A percentile compares a stretch with the other conserved stretches of the same genome.
These are phyloP conservation scores for Candida rishiriensis DNA, from an alignment of 805 yeast genomes.

Conservation along the genomic window DNA sequence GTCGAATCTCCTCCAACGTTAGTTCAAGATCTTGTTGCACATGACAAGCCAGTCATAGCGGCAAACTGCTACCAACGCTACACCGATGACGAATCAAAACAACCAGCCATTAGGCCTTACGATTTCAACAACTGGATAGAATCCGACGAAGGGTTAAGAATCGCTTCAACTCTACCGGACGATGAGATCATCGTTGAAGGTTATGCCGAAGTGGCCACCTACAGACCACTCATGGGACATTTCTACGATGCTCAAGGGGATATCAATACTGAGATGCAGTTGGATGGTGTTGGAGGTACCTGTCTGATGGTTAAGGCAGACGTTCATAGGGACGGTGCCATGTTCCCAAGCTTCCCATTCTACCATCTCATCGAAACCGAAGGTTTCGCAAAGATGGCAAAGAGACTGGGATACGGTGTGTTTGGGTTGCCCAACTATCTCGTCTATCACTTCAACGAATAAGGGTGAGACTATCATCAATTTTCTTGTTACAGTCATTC, in stretches of 20 bases:
- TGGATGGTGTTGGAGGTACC: slow-evolving; percentile 98
- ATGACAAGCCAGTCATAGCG: slow-evolving; percentile 80
- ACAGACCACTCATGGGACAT: slow-evolving; percentile 91
- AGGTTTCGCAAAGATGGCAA: slow-evolving; percentile 98
- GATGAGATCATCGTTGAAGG: slow-evolving; percentile 97
- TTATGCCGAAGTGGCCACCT: slow-evolving; percentile 88
- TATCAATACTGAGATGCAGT: slow-evolving; percentile 61
- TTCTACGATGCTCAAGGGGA: slow-evolving; percentile 68
- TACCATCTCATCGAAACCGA: slow-evolving; percentile 96
- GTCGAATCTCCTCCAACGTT: slow-evolving; percentile 81
- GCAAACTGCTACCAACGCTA: slow-evolving; percentile 93
- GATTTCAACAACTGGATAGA: slow-evolving; percentile 97
- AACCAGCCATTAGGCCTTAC: slow-evolving; percentile 70
- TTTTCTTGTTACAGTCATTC: too few relatives aligned
- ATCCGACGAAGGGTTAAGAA: slow-evolving; percentile 68
- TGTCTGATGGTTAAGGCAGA: slow-evolving; percentile 94
- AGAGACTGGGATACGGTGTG: slow-evolving; percentile 85
- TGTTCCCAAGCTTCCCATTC: slow-evolving; percentile 98
- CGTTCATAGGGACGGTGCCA: slow-evolving; percentile 98
- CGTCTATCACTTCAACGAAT: slow-evolving; percentile 88
- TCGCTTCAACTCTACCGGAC: slow-evolving; percentile 69
- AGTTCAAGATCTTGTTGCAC: slow-evolving; percentile 81
- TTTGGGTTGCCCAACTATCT: slow-evolving; percentile 92
- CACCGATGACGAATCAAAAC: slow-evolving; percentile 51
- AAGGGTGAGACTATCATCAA: too few relatives aligned